phyloP scores from a whole-genome alignment of 176 grass and related monocot species.

The Melocanna baccifera region DNA sequence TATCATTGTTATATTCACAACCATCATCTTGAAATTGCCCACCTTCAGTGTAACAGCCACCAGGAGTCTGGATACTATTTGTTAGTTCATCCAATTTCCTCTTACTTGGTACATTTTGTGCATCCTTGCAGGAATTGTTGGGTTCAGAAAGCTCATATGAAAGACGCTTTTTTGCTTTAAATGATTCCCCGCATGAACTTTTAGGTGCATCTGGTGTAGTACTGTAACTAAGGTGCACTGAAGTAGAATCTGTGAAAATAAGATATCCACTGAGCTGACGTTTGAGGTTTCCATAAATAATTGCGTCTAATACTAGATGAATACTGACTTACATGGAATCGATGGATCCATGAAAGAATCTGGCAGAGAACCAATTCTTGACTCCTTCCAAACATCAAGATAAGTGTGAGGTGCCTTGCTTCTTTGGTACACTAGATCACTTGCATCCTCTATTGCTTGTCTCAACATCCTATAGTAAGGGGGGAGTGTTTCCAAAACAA shows the following conservation, averaged over 20 bases:
- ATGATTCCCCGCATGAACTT: background rate
- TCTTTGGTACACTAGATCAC: conserved; percentile 47
- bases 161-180: conserved; percentile 33
- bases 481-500: background rate
- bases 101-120: conserved; percentile 9
- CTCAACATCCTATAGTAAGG: conserved; percentile 45
- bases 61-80: conserved; percentile 10
- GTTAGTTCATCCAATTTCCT: conserved; percentile 7
- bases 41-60: conserved; percentile 24
- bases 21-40: conserved; percentile 8
- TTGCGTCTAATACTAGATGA: background rate
- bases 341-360: conserved; percentile 56
- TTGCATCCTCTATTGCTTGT: conserved; percentile 48
- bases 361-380: conserved; percentile 41
- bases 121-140: conserved; percentile 16
- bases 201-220: conserved; percentile 10
- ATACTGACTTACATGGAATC: conserved; percentile 55
- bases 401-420: conserved; percentile 57
- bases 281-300: conserved; percentile 7
- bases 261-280: conserved; percentile 2
- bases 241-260: conserved; percentile 40
- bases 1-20: conserved; percentile 17
- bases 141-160: conserved; percentile 30
- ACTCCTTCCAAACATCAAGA: conserved; percentile 63
- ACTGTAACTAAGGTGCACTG: background rate